Evolutionary conservation across 2,329 filamentous ascomycete genomes (phyloP).

Genomic region (Zasmidium citrigriseum): DNA sequence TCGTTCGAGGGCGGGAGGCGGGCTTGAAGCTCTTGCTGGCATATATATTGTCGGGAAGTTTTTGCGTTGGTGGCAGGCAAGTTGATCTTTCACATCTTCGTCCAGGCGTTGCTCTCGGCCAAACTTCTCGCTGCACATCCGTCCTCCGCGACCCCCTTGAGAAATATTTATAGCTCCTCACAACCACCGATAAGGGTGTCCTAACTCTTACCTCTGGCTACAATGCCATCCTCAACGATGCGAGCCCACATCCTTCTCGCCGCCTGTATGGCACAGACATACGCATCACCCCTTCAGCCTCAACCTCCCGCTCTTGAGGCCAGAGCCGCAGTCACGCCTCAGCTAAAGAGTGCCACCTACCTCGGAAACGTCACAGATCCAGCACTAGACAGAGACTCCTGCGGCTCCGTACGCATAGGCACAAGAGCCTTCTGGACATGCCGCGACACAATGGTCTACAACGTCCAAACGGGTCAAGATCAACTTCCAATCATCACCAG

Average conservation of each 20-base stretch:
- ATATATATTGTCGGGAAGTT: no score
- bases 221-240: not conserved
- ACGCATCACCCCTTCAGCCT: not conserved
- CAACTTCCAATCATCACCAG: slow-evolving; percentile 19
- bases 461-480: slow-evolving; percentile 1
- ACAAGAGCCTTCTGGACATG: slow-evolving; percentile 27
- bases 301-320: no score
- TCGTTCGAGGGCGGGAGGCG: not conserved
- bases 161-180: no score
- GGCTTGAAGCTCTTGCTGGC: not conserved
- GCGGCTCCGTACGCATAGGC: slow-evolving; percentile 20
- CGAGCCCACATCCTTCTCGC: not conserved
- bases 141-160: no score
- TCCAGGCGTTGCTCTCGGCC: no score
- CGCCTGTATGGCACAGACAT: not conserved
- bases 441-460: slow-evolving; percentile 23
- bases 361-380: slow-evolving; percentile 24
- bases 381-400: slow-evolving; percentile 23
- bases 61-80: no score
- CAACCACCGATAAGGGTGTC: no score
- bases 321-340: slow-evolving; percentile 7
- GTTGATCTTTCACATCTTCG: no score
- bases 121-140: no score
- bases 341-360: slow-evolving; percentile 14
- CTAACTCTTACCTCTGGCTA: not conserved